phyloP scores from a whole-genome alignment of 352 stramenopile genomes.

The Thraustochytrium sp. region DNA sequence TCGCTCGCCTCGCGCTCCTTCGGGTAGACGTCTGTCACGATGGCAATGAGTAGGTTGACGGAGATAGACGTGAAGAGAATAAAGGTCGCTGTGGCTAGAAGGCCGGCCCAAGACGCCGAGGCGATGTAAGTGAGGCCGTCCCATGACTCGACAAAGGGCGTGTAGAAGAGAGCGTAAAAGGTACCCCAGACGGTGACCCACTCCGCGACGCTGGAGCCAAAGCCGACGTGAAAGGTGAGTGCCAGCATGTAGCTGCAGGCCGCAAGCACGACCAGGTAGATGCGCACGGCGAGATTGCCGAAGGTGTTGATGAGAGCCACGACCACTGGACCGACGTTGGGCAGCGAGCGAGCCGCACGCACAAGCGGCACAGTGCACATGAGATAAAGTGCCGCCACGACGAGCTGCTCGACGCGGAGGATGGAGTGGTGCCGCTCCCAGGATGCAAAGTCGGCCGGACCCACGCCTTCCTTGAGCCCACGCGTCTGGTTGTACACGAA shows the following conservation, averaged over 20 bases:
- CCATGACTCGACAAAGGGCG: conserved; percentile 31
- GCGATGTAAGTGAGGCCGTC: neutral
- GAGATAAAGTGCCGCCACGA: conserved; percentile 3
- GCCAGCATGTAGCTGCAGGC: conserved; percentile 11
- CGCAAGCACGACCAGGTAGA: conserved; percentile 36
- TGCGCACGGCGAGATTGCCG: conserved; percentile 9
- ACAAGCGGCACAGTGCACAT: conserved; percentile 12
- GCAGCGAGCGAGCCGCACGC: neutral
- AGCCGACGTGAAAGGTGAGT: conserved; percentile 32
- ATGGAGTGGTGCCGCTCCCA: neutral
- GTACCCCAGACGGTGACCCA: neutral
- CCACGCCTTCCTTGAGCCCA: neutral
- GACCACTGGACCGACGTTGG: conserved; percentile 10
- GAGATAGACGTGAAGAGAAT: conserved; percentile 40
- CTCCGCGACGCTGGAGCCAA: neutral
- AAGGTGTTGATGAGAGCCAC: conserved; percentile 38
- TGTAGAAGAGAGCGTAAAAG: conserved; percentile 35
- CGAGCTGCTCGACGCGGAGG: neutral
- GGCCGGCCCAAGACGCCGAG: neutral
- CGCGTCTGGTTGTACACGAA: neutral
- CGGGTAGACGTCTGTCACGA: conserved; percentile 39
- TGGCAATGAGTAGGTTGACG: conserved; percentile 38
- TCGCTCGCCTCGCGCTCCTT: conserved; percentile 35
- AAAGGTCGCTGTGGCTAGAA: neutral
- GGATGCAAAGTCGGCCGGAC: neutral